These are phyloP conservation scores for Chlorella sp. DNA, from an alignment of 139 green algal genomes.

Conservation along the genomic window DNA sequence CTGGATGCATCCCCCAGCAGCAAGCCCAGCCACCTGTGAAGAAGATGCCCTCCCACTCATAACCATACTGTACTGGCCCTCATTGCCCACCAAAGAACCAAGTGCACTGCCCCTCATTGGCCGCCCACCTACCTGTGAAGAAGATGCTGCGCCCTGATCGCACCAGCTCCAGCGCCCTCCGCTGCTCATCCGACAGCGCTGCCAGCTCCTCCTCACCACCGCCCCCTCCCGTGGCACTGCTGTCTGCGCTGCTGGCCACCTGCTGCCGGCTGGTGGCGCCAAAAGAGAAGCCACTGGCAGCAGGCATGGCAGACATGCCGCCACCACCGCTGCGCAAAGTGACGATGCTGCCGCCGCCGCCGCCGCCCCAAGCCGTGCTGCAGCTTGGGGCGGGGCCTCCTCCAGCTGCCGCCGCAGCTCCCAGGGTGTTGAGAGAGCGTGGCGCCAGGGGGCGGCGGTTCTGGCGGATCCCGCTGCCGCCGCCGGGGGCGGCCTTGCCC, in stretches of 20 bases:
- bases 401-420: not conserved
- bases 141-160: slow-evolving; percentile 56
- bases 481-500: not conserved
- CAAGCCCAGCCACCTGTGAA: too few species aligned
- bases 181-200: slow-evolving; percentile 53
- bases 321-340: not conserved
- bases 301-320: not conserved
- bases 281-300: not conserved
- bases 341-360: not conserved
- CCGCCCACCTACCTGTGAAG: slow-evolving; percentile 59
- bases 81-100: too few species aligned
- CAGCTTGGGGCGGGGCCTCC: not conserved
- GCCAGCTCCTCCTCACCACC: slow-evolving; percentile 40
- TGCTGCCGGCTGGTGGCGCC: not conserved
- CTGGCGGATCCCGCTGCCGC: not conserved
- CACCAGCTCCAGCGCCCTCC: slow-evolving; percentile 50
- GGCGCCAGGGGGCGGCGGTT: slow-evolving; percentile 27
- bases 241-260: slow-evolving; percentile 12
- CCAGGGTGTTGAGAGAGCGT: slow-evolving; percentile 30
- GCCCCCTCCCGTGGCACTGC: not conserved
- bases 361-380: not conserved
- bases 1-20: too few species aligned
- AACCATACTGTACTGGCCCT: too few species aligned
- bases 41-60: too few species aligned
- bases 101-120: too few species aligned